These are phyloP conservation scores for Candida vartiovaarae DNA, from an alignment of 805 yeast species.

Conservation along the genomic window DNA sequence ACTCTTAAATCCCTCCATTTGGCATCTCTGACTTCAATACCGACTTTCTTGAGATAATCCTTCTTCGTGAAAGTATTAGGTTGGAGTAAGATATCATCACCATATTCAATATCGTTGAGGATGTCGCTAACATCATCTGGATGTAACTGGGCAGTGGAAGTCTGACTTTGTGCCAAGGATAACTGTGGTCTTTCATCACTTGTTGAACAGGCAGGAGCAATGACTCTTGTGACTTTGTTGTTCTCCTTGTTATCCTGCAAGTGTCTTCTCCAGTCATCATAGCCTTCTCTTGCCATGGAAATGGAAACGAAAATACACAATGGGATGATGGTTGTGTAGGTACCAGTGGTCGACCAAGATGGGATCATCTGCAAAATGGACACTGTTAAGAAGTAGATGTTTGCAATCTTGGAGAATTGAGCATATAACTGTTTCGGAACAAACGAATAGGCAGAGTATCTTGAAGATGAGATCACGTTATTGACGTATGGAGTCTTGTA, in stretches of 20 bases:
- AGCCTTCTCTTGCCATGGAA: constrained; percentile 89
- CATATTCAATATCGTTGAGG: neutral
- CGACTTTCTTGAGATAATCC: constrained; percentile 20
- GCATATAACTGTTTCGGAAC: constrained; percentile 84
- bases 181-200: neutral
- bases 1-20: constrained; percentile 77
- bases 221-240: constrained; percentile 40
- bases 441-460: constrained; percentile 74
- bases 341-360: constrained; percentile 95
- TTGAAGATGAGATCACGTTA: constrained; percentile 78
- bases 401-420: constrained; percentile 90
- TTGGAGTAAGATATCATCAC: constrained; percentile 4
- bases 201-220: constrained; percentile 12
- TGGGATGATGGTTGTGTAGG: constrained; percentile 89
- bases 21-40: constrained; percentile 17
- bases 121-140: neutral
- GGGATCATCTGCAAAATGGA: constrained; percentile 95
- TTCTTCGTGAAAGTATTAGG: constrained; percentile 25
- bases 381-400: constrained; percentile 80
- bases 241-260: constrained; percentile 82
- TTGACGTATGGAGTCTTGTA: constrained; percentile 49
- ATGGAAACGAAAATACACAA: constrained; percentile 78
- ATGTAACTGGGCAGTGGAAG: constrained; percentile 10
- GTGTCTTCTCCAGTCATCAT: constrained; percentile 87
- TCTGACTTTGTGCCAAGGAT: constrained; percentile 1